These are phyloP conservation scores for Backusella morwellensis DNA, from an alignment of 192 early-diverging fungal genomes.

Conservation along the genomic window DNA sequence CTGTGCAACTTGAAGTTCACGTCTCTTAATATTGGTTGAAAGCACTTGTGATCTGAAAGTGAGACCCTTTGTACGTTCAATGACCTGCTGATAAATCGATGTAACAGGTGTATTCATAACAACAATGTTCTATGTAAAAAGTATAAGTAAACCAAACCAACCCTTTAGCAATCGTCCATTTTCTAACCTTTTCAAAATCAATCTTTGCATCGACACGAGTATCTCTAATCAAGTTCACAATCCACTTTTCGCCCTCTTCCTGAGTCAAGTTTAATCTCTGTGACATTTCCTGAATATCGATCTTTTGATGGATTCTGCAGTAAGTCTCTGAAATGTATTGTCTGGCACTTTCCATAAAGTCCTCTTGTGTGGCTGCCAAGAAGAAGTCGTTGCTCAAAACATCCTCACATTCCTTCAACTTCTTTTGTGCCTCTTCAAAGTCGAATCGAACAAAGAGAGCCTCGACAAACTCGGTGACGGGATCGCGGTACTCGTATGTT, in stretches of 20 bases:
- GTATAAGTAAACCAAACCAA: constrained; percentile 1
- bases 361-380: constrained; percentile 80
- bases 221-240: constrained; percentile 94
- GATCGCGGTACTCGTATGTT: constrained; percentile 80
- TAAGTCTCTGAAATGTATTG: constrained; percentile 96
- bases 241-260: constrained; percentile 96
- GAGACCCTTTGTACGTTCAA: constrained; percentile 89
- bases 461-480: constrained; percentile 94
- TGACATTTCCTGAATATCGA: constrained; percentile 83
- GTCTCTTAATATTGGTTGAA: constrained; percentile 88
- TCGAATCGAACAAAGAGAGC: constrained; percentile 92
- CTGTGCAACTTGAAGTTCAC: constrained; percentile 47
- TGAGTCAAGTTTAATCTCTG: constrained; percentile 82
- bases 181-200: constrained; percentile 77
- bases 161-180: not conserved
- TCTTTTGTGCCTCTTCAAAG: constrained; percentile 88
- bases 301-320: constrained; percentile 96
- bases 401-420: constrained; percentile 84
- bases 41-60: constrained; percentile 90
- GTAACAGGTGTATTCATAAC: constrained; percentile 87
- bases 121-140: constrained; percentile 68
- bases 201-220: constrained; percentile 97
- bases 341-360: constrained; percentile 94
- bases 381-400: constrained; percentile 92
- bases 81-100: constrained; percentile 93